Evolutionary conservation across 495 filamentous ascomycete species (phyloP).

Genomic region (Aspergillus hancockii): DNA sequence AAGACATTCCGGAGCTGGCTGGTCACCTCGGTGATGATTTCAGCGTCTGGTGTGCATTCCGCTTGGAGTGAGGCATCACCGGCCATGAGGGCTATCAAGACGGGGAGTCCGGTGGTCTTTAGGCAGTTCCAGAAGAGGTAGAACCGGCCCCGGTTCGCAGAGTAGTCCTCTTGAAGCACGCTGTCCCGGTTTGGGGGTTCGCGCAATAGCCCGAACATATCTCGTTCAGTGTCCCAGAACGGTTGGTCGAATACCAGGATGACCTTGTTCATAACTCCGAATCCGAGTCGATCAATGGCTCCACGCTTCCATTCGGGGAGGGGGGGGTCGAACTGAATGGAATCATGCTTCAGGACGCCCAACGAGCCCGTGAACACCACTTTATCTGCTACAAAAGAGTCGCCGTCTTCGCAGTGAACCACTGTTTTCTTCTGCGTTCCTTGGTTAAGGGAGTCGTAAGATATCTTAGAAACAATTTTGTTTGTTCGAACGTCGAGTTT

Average conservation of each 20-base stretch:
- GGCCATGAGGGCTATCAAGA: constrained; percentile 91
- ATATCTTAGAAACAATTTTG: constrained; percentile 66
- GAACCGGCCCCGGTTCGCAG: constrained; percentile 72
- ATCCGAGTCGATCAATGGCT: constrained; percentile 85
- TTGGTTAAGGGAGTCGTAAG: constrained; percentile 54
- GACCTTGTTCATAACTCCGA: constrained; percentile 93
- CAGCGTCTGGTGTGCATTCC: constrained; percentile 70
- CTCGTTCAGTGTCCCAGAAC: constrained; percentile 90
- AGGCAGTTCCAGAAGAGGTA: constrained; percentile 98
- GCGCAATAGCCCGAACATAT: constrained; percentile 91
- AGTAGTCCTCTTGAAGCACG: constrained; percentile 62
- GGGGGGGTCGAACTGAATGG: constrained; percentile 76
- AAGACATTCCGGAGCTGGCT: constrained; percentile 69
- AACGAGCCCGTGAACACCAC: constrained; percentile 88
- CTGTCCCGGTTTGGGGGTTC: constrained; percentile 59
- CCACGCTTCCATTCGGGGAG: constrained; percentile 83
- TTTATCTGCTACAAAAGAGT: constrained; percentile 74
- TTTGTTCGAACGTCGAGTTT: constrained; percentile 78
- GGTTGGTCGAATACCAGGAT: constrained; percentile 84
- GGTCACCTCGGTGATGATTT: constrained; percentile 78
- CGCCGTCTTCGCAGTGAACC: constrained; percentile 79
- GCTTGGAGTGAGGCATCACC: constrained; percentile 90
- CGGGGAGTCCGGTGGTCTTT: constrained; percentile 82
- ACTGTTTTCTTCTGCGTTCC: constrained; percentile 45
- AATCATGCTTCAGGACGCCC: constrained; percentile 79